These are phyloP conservation scores for Plectranthus barbatus DNA, from an alignment of 257 asterid species.

Conservation along the genomic window DNA sequence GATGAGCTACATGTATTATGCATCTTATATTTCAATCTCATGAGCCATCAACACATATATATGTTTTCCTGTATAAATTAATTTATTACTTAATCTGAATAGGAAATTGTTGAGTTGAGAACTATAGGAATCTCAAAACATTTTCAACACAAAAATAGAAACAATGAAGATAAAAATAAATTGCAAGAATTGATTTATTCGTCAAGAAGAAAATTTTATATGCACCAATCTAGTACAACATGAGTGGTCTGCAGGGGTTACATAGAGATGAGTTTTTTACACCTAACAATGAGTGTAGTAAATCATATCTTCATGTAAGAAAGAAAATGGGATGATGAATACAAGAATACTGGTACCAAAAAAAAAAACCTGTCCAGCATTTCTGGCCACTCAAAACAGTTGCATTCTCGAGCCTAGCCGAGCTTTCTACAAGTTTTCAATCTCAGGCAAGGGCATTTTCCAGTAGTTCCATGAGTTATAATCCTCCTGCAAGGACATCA, in stretches of 20 bases:
- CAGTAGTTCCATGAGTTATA: constrained; percentile 90
- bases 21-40: background rate
- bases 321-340: constrained; percentile 6
- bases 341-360: constrained; percentile 25
- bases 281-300: background rate
- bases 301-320: constrained; percentile 1
- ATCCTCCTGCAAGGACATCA: constrained; percentile 53
- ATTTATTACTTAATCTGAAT: too few species aligned
- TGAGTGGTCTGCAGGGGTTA: constrained; percentile 14
- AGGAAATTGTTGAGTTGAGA: too few species aligned
- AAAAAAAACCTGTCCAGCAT: constrained; percentile 31
- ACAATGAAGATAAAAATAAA: background rate
- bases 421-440: constrained; percentile 40
- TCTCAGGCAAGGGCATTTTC: constrained; percentile 68
- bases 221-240: constrained; percentile 21
- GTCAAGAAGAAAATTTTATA: background rate
- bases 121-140: too few species aligned
- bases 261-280: constrained; percentile 19
- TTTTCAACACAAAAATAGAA: background rate
- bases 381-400: constrained; percentile 16
- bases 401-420: background rate
- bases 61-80: too few species aligned
- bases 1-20: background rate
- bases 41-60: background rate
- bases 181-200: constrained; percentile 15